Conservation (phyloP, 768 basidiomycete species). For the Suillus plorans region DNA sequence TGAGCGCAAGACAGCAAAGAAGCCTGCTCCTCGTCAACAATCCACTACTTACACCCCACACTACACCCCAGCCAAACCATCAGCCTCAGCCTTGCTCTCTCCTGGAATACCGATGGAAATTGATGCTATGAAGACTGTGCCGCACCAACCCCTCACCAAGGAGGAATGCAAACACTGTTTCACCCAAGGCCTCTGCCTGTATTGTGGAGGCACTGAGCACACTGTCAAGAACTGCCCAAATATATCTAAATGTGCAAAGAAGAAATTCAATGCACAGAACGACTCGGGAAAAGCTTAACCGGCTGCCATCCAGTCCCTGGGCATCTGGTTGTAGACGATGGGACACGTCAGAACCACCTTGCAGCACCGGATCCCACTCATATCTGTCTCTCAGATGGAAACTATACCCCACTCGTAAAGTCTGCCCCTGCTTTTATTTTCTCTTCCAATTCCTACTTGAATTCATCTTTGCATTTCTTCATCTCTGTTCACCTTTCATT, state of each 20-base stretch:
- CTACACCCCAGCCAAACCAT: neutral
- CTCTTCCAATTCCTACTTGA: neutral
- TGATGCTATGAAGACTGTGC: constrained; percentile 17
- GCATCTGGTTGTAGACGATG: neutral
- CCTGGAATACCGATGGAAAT: constrained; percentile 31
- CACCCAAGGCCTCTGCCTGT: constrained; percentile 32
- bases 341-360: neutral
- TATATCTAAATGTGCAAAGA: constrained; percentile 19
- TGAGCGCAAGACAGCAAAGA: constrained; percentile 14
- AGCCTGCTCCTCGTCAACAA: too few species aligned
- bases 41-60: too few species aligned
- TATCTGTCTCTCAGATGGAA: neutral
- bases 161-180: constrained; percentile 25
- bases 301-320: neutral
- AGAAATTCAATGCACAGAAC: neutral
- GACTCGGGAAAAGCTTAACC: neutral
- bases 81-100: neutral
- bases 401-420: neutral
- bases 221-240: constrained; percentile 27
- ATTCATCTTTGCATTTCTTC: neutral
- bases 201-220: constrained; percentile 35
- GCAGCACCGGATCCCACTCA: neutral
- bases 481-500: neutral
- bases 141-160: constrained; percentile 26
- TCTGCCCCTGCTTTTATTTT: neutral